A percentile compares a stretch with the other conserved stretches of the same genome.
These are phyloP conservation scores for Camellia granthamiana DNA, from an alignment of 148 eudicot genomes.

Conservation along the genomic window DNA sequence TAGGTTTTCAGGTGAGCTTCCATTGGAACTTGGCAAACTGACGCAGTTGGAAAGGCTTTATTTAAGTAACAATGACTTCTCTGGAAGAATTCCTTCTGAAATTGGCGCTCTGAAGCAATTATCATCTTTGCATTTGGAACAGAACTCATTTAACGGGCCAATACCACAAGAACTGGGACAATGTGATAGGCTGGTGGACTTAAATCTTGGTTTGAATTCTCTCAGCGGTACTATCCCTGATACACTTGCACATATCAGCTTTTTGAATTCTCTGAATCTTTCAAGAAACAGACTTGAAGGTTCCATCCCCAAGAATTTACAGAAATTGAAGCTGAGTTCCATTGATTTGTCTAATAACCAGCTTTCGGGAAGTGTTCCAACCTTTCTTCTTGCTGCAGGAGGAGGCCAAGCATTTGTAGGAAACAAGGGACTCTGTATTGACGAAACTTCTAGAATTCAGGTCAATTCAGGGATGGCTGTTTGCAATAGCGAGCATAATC, in stretches of 20 bases:
- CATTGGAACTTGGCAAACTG: slow-evolving; percentile 66
- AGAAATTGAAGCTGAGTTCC: slow-evolving; percentile 60
- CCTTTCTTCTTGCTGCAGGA: slow-evolving; percentile 50
- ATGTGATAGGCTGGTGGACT: slow-evolving; percentile 63
- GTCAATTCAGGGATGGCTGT: slow-evolving; percentile 27
- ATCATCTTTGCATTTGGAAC: slow-evolving; percentile 64
- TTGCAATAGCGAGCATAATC: slow-evolving; percentile 34
- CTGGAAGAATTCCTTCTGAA: slow-evolving; percentile 61
- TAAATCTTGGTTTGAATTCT: slow-evolving; percentile 65
- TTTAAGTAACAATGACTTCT: slow-evolving; percentile 62
- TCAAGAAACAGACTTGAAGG: slow-evolving; percentile 68
- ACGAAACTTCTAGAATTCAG: slow-evolving; percentile 20
- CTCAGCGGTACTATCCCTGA: slow-evolving; percentile 61
- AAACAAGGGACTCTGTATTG: slow-evolving; percentile 63
- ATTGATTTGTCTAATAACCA: slow-evolving; percentile 74
- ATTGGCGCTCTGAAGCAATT: slow-evolving; percentile 57
- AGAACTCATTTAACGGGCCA: slow-evolving; percentile 55
- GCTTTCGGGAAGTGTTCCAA: slow-evolving; percentile 64
- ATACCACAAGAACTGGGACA: slow-evolving; percentile 60
- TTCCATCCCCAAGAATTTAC: slow-evolving; percentile 52
- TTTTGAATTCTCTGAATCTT: slow-evolving; percentile 82
- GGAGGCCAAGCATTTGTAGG: slow-evolving; percentile 60
- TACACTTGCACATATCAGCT: slow-evolving; percentile 43
- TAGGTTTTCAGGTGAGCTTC: slow-evolving; percentile 64
- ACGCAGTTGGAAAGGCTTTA: slow-evolving; percentile 50